Percentiles rank a stretch among this genome's conserved stretches.
These are phyloP conservation scores for Areca catechu DNA, from an alignment of 176 grass and related monocot genomes.

Conservation along the genomic window DNA sequence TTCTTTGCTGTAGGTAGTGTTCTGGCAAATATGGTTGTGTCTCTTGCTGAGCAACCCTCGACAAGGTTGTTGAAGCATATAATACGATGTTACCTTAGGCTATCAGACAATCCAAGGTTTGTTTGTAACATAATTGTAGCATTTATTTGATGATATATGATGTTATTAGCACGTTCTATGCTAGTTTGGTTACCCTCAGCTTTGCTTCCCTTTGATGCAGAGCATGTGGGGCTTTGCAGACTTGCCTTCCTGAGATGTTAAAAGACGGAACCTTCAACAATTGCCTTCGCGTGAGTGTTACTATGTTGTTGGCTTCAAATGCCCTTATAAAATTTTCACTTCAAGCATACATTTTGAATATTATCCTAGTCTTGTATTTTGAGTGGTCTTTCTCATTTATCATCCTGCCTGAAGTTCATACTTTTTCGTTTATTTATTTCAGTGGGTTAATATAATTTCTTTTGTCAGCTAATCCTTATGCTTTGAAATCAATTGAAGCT, in stretches of 20 bases:
- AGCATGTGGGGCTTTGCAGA: slow-evolving; percentile 53
- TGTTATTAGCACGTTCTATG: no score
- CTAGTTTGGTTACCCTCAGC: neutral
- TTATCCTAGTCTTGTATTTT: no score
- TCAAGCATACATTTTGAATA: no score
- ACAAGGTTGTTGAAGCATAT: slow-evolving; percentile 72
- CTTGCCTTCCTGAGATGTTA: slow-evolving; percentile 44
- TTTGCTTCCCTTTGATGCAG: slow-evolving; percentile 20
- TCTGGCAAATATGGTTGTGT: slow-evolving; percentile 70
- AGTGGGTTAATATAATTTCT: no score
- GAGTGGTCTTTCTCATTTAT: no score
- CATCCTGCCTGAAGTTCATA: no score
- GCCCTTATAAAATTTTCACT: no score
- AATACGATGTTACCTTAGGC: slow-evolving; percentile 84
- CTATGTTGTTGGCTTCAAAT: no score
- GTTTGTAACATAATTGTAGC: neutral
- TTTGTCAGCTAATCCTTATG: no score
- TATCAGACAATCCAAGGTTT: slow-evolving; percentile 71
- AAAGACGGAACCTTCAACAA: slow-evolving; percentile 62
- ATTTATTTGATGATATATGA: no score
- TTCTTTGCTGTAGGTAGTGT: slow-evolving; percentile 65
- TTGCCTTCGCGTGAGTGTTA: slow-evolving; percentile 50
- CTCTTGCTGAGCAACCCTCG: slow-evolving; percentile 55
- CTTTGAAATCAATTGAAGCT: no score
- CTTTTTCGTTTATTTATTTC: no score